Percentiles rank a stretch among this genome's conserved stretches.
Conservation (phyloP, 306 rosid genomes). For the Abrus pulchellus region DNA sequence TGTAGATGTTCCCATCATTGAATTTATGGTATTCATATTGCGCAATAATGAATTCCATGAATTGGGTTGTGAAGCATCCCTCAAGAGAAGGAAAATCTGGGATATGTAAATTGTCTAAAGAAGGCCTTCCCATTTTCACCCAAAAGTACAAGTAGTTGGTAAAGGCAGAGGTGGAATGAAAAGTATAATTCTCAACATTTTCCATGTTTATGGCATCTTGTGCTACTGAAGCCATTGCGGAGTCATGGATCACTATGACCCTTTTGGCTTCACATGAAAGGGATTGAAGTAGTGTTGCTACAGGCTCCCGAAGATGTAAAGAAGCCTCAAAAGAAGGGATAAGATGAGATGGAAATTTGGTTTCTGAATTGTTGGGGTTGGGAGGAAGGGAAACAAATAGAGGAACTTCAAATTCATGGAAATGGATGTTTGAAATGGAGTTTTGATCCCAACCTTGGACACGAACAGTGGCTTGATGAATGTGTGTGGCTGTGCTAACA, state of each 20-base stretch:
- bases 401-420: constrained; percentile 60
- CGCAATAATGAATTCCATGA: constrained; percentile 17
- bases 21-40: constrained; percentile 39
- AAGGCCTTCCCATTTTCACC: constrained; percentile 27
- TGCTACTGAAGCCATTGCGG: constrained; percentile 58
- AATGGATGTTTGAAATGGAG: constrained; percentile 53
- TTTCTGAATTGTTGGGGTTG: constrained; percentile 47
- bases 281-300: constrained; percentile 46
- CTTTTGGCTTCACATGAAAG: constrained; percentile 53
- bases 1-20: constrained; percentile 56
- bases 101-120: not conserved
- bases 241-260: constrained; percentile 67
- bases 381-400: constrained; percentile 60
- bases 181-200: constrained; percentile 61
- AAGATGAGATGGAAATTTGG: constrained; percentile 69
- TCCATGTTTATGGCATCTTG: constrained; percentile 54
- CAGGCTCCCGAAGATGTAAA: constrained; percentile 56
- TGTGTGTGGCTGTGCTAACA: constrained; percentile 60
- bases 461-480: constrained; percentile 61
- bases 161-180: constrained; percentile 62
- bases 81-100: constrained; percentile 57
- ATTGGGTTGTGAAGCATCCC: constrained; percentile 53
- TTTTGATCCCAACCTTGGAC: constrained; percentile 59
- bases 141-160: constrained; percentile 1
- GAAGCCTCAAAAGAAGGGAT: constrained; percentile 61